A percentile compares a stretch with the other conserved stretches of the same genome.
phyloP scores from a whole-genome alignment of 345 rosid species.

The Eucalyptus marginata region DNA sequence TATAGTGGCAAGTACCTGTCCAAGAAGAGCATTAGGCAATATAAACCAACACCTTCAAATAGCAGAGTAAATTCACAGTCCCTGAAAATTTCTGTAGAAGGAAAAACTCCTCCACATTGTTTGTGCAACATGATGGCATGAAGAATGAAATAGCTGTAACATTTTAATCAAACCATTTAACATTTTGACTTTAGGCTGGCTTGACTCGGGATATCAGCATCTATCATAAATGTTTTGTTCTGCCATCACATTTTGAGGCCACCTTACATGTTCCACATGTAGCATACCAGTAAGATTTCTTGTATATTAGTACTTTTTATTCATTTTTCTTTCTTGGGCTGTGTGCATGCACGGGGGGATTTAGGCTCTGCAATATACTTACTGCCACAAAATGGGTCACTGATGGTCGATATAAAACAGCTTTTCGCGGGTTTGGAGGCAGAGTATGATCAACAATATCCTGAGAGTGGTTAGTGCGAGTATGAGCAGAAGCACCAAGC shows the following conservation, averaged over 20 bases:
- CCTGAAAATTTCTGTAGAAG: background rate
- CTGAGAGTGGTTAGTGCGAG: constrained; percentile 41
- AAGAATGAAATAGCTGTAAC: background rate
- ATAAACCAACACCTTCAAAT: background rate
- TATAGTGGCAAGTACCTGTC: constrained; percentile 79
- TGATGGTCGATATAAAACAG: constrained; percentile 79
- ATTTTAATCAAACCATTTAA: background rate
- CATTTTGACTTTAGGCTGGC: background rate
- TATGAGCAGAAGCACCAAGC: constrained; percentile 41
- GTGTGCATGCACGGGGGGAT: background rate
- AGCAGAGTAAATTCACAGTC: background rate
- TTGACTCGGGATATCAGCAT: background rate
- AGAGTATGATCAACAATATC: constrained; percentile 83
- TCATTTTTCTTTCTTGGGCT: background rate
- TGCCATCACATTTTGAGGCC: background rate
- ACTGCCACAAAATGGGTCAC: constrained; percentile 87
- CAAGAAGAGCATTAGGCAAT: background rate
- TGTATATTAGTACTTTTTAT: background rate
- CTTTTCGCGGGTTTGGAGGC: constrained; percentile 86
- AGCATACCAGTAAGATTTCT: background rate
- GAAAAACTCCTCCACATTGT: background rate
- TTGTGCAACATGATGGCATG: background rate
- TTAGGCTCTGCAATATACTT: constrained; percentile 11
- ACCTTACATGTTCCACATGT: background rate
- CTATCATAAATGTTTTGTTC: background rate